Percentiles rank a stretch among this genome's conserved stretches.
These are phyloP conservation scores for Cnidoscolus chayamansa DNA, from an alignment of 441 rosid species.

Conservation along the genomic window DNA sequence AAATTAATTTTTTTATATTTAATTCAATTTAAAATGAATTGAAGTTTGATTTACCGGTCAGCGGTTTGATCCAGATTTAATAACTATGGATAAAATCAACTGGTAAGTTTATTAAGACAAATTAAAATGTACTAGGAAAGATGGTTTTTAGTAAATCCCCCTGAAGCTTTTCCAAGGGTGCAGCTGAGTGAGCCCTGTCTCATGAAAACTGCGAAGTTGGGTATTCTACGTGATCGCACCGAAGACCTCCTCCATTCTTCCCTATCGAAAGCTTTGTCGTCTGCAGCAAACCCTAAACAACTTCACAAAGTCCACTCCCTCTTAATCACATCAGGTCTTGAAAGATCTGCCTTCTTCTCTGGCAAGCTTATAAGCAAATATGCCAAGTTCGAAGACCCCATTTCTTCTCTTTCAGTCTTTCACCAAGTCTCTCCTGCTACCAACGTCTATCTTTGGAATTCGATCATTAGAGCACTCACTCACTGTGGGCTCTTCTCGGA, in stretches of 20 bases:
- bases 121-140: no score
- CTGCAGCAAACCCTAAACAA: conserved; percentile 32
- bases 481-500: conserved; percentile 40
- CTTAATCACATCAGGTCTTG: conserved; percentile 43
- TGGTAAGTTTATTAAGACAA: no score
- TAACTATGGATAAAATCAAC: no score
- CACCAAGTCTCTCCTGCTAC: conserved; percentile 34
- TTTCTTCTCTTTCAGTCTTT: conserved; percentile 53
- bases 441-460: conserved; percentile 61
- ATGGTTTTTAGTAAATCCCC: no score
- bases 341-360: conserved; percentile 45
- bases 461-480: conserved; percentile 58
- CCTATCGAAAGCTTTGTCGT: conserved; percentile 41
- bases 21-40: no score
- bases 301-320: conserved; percentile 51
- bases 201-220: conserved; percentile 17
- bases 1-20: no score
- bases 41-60: no score
- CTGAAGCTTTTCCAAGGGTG: no score
- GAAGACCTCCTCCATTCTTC: conserved; percentile 25
- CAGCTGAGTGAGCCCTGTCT: neutral
- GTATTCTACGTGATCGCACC: conserved; percentile 20
- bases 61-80: no score
- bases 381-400: conserved; percentile 39
- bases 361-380: conserved; percentile 61